These are phyloP conservation scores for Arthrobotrys conoides DNA, from an alignment of 2,329 filamentous ascomycete species.

Conservation along the genomic window DNA sequence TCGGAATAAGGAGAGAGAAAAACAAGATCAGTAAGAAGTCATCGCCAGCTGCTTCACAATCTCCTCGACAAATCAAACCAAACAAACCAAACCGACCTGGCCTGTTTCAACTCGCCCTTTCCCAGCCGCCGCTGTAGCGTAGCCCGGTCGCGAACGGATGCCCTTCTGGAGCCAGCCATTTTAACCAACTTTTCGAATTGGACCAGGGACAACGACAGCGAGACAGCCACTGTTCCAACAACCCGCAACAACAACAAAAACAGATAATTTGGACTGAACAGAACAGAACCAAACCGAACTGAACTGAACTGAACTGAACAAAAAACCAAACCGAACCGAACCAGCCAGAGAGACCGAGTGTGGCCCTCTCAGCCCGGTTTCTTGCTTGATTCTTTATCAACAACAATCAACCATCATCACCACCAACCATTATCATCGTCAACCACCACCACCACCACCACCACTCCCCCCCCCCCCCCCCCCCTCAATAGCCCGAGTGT, in stretches of 20 bases:
- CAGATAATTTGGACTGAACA: neutral
- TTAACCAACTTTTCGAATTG: slow-evolving; percentile 8
- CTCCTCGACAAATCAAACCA: slow-evolving; percentile 20
- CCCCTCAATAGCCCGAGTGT: slow-evolving; percentile 14
- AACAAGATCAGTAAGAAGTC: neutral
- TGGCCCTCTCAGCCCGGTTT: neutral
- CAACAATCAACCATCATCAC: slow-evolving; percentile 4
- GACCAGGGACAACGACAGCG: slow-evolving; percentile 11
- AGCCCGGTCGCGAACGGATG: slow-evolving; percentile 33
- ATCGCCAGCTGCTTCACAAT: slow-evolving; percentile 18
- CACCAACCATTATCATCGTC: neutral
- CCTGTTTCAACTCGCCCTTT: slow-evolving; percentile 22
- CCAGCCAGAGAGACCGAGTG: neutral
- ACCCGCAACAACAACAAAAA: slow-evolving; percentile 29
- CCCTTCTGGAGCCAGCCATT: slow-evolving; percentile 31
- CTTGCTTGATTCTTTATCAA: neutral
- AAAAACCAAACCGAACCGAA: too few relatives aligned
- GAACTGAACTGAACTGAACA: neutral
- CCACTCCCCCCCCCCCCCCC: slow-evolving; percentile 23
- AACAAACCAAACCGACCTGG: slow-evolving; percentile 24
- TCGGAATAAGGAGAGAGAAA: neutral
- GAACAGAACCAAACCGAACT: neutral
- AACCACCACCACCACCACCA: slow-evolving; percentile 6
- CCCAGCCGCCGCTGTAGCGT: slow-evolving; percentile 33
- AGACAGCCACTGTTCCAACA: slow-evolving; percentile 26